phyloP scores from a whole-genome alignment of 306 rosid species.

The Acacia confusa region DNA sequence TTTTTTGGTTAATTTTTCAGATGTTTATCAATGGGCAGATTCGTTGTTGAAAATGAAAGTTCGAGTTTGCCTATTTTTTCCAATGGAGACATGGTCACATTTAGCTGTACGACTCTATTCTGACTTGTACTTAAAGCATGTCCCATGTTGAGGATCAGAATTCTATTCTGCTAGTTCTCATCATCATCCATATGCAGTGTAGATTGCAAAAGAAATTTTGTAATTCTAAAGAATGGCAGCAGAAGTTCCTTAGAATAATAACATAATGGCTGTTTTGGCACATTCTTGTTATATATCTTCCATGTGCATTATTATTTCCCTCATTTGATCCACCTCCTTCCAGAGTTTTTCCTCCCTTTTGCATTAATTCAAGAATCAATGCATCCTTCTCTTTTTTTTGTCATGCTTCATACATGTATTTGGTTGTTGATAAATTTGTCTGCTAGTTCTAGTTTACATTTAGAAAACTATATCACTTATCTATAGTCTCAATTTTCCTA shows the following conservation, averaged over 20 bases:
- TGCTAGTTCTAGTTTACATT: neutral
- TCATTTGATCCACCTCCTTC: neutral
- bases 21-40: slow-evolving; percentile 88
- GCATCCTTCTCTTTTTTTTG: neutral
- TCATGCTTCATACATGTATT: neutral
- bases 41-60: slow-evolving; percentile 72
- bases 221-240: neutral
- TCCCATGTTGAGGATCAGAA: neutral
- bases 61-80: slow-evolving; percentile 82
- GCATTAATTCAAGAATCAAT: neutral
- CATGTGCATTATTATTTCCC: neutral
- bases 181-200: neutral
- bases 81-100: slow-evolving; percentile 74
- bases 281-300: neutral
- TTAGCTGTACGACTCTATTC: slow-evolving; percentile 52
- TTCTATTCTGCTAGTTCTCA: neutral
- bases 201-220: neutral
- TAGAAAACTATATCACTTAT: slow-evolving; percentile 9
- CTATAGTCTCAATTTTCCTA: slow-evolving; percentile 29
- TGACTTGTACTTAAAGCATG: slow-evolving; percentile 15
- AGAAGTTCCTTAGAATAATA: neutral
- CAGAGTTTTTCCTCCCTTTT: neutral
- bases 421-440: neutral
- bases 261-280: neutral
- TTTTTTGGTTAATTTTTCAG: slow-evolving; percentile 45